Percentiles rank a stretch among this genome's conserved stretches.
phyloP scores from a whole-genome alignment of 1,284 basidiomycete species.

The Pholiota adiposa region DNA sequence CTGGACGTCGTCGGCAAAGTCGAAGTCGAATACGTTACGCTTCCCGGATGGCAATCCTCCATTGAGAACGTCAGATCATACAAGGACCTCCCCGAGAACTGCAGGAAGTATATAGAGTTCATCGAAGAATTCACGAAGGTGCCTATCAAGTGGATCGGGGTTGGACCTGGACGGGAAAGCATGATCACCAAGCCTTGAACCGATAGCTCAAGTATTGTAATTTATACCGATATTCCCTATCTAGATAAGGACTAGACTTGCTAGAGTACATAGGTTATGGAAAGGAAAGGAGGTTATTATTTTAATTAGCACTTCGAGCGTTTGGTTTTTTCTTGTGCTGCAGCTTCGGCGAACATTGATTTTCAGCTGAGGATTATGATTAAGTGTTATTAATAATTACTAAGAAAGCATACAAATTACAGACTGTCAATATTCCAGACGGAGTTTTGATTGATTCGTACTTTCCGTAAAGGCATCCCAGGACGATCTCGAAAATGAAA shows the following conservation, averaged over 20 bases:
- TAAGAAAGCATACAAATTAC: too few relatives aligned
- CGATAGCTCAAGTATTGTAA: conserved; percentile 1
- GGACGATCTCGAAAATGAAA: too few relatives aligned
- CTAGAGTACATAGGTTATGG: background rate
- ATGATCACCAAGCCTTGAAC: conserved; percentile 59
- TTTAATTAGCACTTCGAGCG: too few relatives aligned
- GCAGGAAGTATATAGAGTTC: conserved; percentile 87
- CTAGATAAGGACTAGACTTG: conserved; percentile 1
- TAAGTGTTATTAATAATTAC: too few relatives aligned
- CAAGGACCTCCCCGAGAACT: conserved; percentile 85
- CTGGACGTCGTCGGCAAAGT: conserved; percentile 83
- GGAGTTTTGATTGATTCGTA: too few relatives aligned
- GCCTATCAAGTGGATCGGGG: conserved; percentile 90
- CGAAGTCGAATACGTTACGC: conserved; percentile 87
- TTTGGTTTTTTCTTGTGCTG: too few relatives aligned
- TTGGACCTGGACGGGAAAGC: conserved; percentile 82
- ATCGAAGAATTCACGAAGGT: conserved; percentile 86
- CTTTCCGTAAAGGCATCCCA: too few relatives aligned
- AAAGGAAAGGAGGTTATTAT: background rate
- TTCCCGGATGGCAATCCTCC: conserved; percentile 91
- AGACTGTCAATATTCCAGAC: too few relatives aligned
- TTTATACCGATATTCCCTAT: conserved; percentile 9
- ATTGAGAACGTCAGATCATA: conserved; percentile 74
- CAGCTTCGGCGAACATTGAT: too few relatives aligned
- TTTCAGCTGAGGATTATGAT: too few relatives aligned